phyloP scores from a whole-genome alignment of 2,329 filamentous ascomycete genomes.

The Cladorrhinum sp. region DNA sequence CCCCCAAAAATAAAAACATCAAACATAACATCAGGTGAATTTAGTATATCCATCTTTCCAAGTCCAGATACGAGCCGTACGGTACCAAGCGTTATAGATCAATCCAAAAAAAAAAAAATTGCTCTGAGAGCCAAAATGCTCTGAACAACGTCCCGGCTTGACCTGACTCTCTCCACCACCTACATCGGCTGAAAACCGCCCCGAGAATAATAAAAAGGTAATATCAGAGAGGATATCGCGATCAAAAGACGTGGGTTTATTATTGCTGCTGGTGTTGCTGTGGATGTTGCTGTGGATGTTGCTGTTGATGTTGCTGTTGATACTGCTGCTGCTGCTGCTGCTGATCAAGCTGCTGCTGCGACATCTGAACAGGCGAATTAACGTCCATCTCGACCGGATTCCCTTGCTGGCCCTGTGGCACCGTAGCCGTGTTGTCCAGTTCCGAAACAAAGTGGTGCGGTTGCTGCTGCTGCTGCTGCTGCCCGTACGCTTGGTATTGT shows the following conservation, averaged over 20 bases:
- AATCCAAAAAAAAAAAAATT: neutral
- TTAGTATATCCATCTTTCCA: too few species aligned
- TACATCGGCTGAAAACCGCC: too few species aligned
- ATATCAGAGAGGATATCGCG: too few species aligned
- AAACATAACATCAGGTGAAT: too few species aligned
- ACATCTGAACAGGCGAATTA: neutral
- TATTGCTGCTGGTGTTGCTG: neutral
- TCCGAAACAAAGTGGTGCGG: conserved; percentile 3
- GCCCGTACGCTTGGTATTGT: neutral
- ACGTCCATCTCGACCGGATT: conserved; percentile 23
- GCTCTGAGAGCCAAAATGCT: neutral
- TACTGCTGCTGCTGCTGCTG: neutral
- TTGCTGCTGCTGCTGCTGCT: neutral
- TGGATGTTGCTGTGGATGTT: neutral
- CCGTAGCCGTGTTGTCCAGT: conserved; percentile 9
- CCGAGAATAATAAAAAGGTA: too few species aligned
- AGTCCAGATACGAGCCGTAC: too few species aligned
- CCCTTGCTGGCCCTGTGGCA: conserved; percentile 6
- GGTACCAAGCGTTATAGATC: too few species aligned
- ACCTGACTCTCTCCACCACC: neutral
- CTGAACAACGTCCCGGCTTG: neutral
- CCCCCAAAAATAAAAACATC: too few species aligned
- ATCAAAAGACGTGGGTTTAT: too few species aligned
- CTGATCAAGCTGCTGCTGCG: neutral
- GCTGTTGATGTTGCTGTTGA: neutral